These are phyloP conservation scores for Nectriaceae sp. DNA, from an alignment of 2,329 filamentous ascomycete species.

Conservation along the genomic window DNA sequence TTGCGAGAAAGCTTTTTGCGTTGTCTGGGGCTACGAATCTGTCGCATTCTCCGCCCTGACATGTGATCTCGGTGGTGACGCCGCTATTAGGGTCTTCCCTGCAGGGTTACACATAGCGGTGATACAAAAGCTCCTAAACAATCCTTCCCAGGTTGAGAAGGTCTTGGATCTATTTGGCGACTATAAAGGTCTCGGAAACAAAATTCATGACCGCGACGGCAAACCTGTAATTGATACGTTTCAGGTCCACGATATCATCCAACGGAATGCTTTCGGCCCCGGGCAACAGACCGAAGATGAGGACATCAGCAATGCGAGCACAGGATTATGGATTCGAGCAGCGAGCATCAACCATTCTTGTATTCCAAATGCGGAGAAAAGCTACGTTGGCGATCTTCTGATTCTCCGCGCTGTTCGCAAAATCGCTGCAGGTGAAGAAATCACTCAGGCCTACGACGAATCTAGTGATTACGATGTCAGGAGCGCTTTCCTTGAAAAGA, in stretches of 20 bases:
- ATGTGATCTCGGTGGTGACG: constrained; percentile 32
- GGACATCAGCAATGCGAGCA: constrained; percentile 33
- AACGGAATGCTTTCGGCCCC: constrained; percentile 35
- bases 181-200: constrained; percentile 23
- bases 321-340: constrained; percentile 41
- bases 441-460: constrained; percentile 35
- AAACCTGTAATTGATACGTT: constrained; percentile 31
- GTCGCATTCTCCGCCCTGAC: constrained; percentile 33
- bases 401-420: constrained; percentile 37
- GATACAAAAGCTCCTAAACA: constrained; percentile 28
- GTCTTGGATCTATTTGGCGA: constrained; percentile 29
- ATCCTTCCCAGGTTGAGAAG: constrained; percentile 24
- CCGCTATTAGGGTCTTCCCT: constrained; percentile 30
- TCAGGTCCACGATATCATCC: constrained; percentile 35
- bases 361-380: constrained; percentile 35
- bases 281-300: constrained; percentile 30
- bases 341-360: constrained; percentile 48
- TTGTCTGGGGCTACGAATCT: constrained; percentile 32
- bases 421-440: constrained; percentile 37
- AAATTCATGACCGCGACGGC: constrained; percentile 26
- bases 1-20: constrained; percentile 38
- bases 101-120: constrained; percentile 32
- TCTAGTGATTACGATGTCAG: constrained; percentile 26
- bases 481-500: constrained; percentile 19
- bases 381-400: constrained; percentile 42